Percentiles rank a stretch among this genome's conserved stretches.
These are phyloP conservation scores for Chionographis japonica DNA, from an alignment of 106 monocot genomes.

Conservation along the genomic window DNA sequence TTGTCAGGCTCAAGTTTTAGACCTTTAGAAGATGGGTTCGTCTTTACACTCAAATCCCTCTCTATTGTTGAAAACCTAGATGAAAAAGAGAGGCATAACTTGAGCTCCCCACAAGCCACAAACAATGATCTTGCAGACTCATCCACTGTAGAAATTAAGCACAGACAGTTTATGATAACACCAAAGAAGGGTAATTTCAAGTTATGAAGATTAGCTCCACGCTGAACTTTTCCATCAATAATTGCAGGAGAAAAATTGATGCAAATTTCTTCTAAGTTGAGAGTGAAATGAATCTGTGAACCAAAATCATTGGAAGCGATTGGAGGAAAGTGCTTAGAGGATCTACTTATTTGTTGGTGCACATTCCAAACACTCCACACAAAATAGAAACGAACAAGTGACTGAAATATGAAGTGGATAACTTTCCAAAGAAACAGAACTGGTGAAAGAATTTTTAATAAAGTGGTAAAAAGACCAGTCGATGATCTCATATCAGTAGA, in stretches of 20 bases:
- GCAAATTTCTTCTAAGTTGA: conserved; percentile 48
- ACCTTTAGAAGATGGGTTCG: conserved; percentile 16
- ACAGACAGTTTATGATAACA: conserved; percentile 36
- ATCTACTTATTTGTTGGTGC: not conserved
- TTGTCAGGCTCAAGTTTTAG: not conserved
- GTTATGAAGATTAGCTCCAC: conserved; percentile 6
- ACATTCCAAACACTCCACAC: conserved; percentile 3
- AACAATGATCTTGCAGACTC: conserved; percentile 26
- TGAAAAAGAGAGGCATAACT: conserved; percentile 20
- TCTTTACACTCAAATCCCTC: conserved; percentile 6
- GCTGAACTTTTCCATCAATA: not conserved
- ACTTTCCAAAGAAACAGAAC: conserved; percentile 34
- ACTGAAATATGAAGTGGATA: conserved; percentile 25
- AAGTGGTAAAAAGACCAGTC: conserved; percentile 10
- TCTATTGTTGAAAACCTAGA: conserved; percentile 5
- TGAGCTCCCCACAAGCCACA: conserved; percentile 38
- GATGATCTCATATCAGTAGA: conserved; percentile 16
- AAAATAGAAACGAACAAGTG: conserved; percentile 5
- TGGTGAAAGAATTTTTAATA: conserved; percentile 17
- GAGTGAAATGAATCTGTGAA: conserved; percentile 16
- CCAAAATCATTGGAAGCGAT: conserved; percentile 5
- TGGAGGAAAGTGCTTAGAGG: conserved; percentile 6
- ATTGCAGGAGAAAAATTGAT: conserved; percentile 28
- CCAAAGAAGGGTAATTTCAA: conserved; percentile 26
- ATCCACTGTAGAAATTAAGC: conserved; percentile 15